Base-by-base conservation (phyloP, 1,284 basidiomycete species). In the Mixia osmundae region DNA sequence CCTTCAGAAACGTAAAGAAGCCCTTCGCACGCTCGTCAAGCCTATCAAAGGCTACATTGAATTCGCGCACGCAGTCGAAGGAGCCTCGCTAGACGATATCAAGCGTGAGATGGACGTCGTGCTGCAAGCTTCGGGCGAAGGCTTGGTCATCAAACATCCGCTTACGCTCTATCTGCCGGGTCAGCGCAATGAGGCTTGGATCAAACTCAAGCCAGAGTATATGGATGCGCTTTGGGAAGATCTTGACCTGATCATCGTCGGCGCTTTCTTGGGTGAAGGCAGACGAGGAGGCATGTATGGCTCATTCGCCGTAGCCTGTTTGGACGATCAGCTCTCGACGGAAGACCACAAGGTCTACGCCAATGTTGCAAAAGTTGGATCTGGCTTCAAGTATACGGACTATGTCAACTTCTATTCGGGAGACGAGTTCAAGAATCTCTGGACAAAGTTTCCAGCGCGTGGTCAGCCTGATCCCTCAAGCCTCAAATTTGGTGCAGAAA, bases 181-280 rank as follows among this genome's bases (percentile, higher is more conserved):
- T 49, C 78, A 76, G 1, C 65, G 85, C 36, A 79, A 76, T 47
- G 67, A 71, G 49, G 75, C 80, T 48, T 94, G 87, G 83, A 69
- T 87, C 50, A 94, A 94, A 67, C 68, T 87, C 25, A 94, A 91
- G 54, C 85, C 85, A 5, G 85, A 91, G 51, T 85, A 83, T 48
- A 80, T 83, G 72, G 78, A 52, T 34, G 41, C 45, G 23, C 20
- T 44, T 8, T 36, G 43, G 11, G 35, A 43, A 58, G 83, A 77
- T 0, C 70, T 83, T 3, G 85, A 89, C 44, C 67, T 87, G 0
- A 57, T 89, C 2, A 79, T 94, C 20, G 70, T 91, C 19, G 77
- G 76, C 72, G 36, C 31, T 32, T 40, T 49, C 41, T 47, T 35
- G 35, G 43, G 38, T 12, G 19, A 20, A 31, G 29, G 61, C 6